Evolutionary conservation across 495 filamentous ascomycete species (phyloP).

Genomic region (Neurospora africana): DNA sequence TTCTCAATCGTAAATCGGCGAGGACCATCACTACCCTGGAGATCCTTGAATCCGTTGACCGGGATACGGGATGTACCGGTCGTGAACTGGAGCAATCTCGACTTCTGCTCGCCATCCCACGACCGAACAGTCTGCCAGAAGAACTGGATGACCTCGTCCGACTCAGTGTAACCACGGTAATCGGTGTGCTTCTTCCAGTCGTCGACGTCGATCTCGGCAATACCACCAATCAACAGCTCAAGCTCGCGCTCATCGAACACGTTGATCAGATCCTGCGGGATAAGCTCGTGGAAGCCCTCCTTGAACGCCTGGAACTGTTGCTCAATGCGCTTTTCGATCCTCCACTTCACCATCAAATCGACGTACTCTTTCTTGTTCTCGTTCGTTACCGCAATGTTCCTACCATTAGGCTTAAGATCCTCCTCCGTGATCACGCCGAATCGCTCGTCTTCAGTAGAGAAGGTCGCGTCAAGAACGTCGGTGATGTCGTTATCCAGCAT

Average conservation of each 20-base stretch:
- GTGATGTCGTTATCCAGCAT: constrained; percentile 94
- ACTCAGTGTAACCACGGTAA: constrained; percentile 97
- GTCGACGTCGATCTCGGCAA: constrained; percentile 98
- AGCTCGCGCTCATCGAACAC: constrained; percentile 98
- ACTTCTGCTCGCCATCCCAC: constrained; percentile 99
- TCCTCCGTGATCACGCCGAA: constrained; percentile 89
- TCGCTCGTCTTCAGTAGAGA: constrained; percentile 92
- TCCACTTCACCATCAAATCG: constrained; percentile 96
- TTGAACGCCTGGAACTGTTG: constrained; percentile 98
- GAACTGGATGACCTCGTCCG: constrained; percentile 89
- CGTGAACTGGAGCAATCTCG: constrained; percentile 88
- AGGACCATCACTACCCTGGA: constrained; percentile 94
- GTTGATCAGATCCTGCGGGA: constrained; percentile 91
- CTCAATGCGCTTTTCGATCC: constrained; percentile 94
- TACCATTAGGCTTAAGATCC: constrained; percentile 82
- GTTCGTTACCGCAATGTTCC: constrained; percentile 90
- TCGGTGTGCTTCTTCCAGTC: constrained; percentile 99
- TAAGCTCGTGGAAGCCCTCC: constrained; percentile 93
- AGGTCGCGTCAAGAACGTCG: constrained; percentile 82
- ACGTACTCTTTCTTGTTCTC: constrained; percentile 94
- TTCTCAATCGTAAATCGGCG: constrained; percentile 97
- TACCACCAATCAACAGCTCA: constrained; percentile 94
- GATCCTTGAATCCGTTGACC: constrained; percentile 98
- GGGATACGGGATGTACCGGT: constrained; percentile 96
- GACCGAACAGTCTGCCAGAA: constrained; percentile 96